Evolutionary conservation across 306 rosid genomes (phyloP).

Genomic region (Vigna unguiculata): DNA sequence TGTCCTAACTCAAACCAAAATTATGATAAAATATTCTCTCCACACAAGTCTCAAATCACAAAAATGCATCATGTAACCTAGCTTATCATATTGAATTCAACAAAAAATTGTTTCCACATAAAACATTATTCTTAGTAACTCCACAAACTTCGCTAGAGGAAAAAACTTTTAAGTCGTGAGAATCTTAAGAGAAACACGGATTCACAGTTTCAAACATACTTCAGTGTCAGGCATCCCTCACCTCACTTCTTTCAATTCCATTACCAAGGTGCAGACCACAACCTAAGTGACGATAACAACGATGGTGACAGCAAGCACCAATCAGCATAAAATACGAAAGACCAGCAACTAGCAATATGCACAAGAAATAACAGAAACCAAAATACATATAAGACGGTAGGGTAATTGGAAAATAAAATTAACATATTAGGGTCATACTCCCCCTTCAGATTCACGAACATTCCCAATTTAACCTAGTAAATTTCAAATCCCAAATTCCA

Average conservation of each 20-base stretch:
- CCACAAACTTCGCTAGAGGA: background rate
- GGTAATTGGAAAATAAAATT: conserved; percentile 6
- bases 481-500: conserved; percentile 30
- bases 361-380: background rate
- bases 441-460: background rate
- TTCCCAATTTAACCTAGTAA: background rate
- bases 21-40: background rate
- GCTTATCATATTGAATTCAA: background rate
- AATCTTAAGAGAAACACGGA: background rate
- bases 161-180: background rate
- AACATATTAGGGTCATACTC: background rate
- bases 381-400: background rate
- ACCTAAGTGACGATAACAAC: background rate
- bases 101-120: background rate
- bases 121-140: background rate
- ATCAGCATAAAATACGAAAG: background rate
- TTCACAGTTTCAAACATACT: conserved; percentile 24
- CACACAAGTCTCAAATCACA: background rate
- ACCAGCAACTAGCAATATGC: background rate
- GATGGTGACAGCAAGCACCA: background rate
- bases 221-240: background rate
- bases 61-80: background rate
- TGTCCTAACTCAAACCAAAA: background rate
- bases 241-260: background rate
- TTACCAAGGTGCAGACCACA: background rate